Base-by-base conservation (phyloP, 352 stramenopile species). In the Globisporangium solare region DNA sequence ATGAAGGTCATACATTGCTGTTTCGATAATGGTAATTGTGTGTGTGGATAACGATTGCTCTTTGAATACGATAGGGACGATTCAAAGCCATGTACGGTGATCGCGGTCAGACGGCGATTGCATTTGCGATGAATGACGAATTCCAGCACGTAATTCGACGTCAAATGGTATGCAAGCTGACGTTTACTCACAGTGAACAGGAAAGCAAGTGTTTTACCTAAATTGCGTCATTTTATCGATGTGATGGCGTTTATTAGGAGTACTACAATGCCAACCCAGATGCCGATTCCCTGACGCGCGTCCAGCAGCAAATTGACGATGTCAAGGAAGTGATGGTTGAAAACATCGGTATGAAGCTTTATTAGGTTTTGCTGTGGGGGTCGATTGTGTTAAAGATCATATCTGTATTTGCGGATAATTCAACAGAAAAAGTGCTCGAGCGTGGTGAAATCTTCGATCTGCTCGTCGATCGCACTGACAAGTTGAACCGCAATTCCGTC, bases 261-360 rank as follows among this genome's bases (percentile, higher is more conserved):
- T 92, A 89, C 35, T 94, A 90, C 67, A 94, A 92, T 58, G 76
- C 82, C 12, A 81, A 94, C 56, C 88, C 94, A 5, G 83, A 97
- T 35, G 85, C 95, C 22, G 95, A 98, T 71, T 90, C 89, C 56
- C 87, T 98, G 55, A 89, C 83, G 24, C 66, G 75, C 3, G 94
- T 99, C 31, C 89, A 98, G 70, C 86, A 89, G 63, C 94, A 99
- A 79, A 94, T 99, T 54, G 95, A 99, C 64, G 92, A 98, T 48
- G 96, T 99, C 3, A 99, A 99, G 67, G 92, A 97, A 65, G 90
- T 98, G 52, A 99, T 99, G 95, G 89, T 99, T 35, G 88, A 99
- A 67, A 99, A 99, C 70, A 99, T 99, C 65, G 78, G 79, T 86
- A 58, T 51, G 71, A 15, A 21, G 18, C 41, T 48, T 13, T 20